Percentiles rank a stretch among this genome's conserved stretches.
phyloP scores from a whole-genome alignment of 139 green algal species.

The Klebsormidium nitens region DNA sequence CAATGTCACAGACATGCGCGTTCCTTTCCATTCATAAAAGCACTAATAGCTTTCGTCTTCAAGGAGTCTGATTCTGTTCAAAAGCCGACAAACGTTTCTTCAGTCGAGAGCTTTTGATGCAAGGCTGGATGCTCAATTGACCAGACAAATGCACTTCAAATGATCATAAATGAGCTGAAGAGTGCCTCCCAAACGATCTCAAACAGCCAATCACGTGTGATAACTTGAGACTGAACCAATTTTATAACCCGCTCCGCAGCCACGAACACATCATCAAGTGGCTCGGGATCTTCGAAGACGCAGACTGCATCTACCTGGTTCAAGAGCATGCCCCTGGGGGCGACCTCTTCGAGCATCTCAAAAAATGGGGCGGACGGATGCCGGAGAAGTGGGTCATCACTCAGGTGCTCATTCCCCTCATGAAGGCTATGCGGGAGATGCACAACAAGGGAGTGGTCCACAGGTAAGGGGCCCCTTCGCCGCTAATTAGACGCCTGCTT shows the following conservation, averaged over 20 bases:
- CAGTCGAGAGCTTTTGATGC: too few species aligned
- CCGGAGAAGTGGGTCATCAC: constrained; percentile 3
- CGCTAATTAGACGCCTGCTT: too few species aligned
- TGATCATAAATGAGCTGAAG: not conserved
- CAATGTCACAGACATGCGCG: too few species aligned
- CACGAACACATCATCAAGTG: constrained; percentile 30
- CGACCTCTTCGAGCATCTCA: constrained; percentile 30
- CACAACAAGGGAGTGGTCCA: constrained; percentile 15
- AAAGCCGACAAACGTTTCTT: too few species aligned
- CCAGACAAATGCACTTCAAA: not conserved
- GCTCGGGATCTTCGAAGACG: constrained; percentile 26
- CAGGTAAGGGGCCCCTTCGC: too few species aligned
- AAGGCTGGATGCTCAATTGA: not conserved
- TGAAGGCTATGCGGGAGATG: constrained; percentile 32
- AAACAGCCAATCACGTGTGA: not conserved
- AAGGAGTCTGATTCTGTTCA: too few species aligned
- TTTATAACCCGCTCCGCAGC: not conserved
- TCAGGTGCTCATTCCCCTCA: constrained; percentile 50
- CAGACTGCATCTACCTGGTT: constrained; percentile 17
- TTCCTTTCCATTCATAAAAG: too few species aligned
- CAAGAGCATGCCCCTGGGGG: constrained; percentile 26
- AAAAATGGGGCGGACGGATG: constrained; percentile 7
- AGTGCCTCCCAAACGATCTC: not conserved
- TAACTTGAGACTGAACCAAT: not conserved
- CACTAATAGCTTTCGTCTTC: too few species aligned